These are phyloP conservation scores for Globisporangium echinulatum DNA, from an alignment of 352 stramenopile genomes.

Conservation along the genomic window DNA sequence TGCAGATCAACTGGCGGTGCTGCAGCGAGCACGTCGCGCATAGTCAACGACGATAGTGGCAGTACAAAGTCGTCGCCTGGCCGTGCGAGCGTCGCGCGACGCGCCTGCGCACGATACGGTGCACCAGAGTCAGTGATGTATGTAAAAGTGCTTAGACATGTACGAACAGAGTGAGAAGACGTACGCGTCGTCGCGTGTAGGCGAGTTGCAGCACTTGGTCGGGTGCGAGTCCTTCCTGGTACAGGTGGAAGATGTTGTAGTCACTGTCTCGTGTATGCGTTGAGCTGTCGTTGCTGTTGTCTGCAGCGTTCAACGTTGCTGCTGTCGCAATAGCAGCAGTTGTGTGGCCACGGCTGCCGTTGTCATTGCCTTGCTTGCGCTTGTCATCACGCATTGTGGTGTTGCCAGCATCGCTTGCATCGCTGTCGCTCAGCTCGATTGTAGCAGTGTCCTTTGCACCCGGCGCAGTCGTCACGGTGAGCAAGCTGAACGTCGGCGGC, in stretches of 20 bases:
- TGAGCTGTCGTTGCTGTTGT: background rate
- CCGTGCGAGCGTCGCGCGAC: constrained; percentile 10
- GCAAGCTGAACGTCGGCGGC: constrained; percentile 15
- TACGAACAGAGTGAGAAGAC: background rate
- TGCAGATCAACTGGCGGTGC: constrained; percentile 18
- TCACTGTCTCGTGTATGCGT: background rate
- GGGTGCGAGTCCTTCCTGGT: constrained; percentile 40
- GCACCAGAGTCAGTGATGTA: background rate
- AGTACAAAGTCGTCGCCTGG: constrained; percentile 49
- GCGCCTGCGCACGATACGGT: constrained; percentile 8
- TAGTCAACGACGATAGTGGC: constrained; percentile 28
- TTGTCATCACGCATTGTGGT: too few species aligned
- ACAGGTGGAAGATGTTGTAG: constrained; percentile 44
- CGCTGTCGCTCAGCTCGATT: constrained; percentile 4
- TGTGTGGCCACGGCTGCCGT: background rate
- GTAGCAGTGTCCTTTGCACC: background rate
- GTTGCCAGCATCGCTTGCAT: background rate
- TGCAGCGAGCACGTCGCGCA: constrained; percentile 30
- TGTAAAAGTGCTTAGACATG: background rate
- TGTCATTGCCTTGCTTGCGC: background rate
- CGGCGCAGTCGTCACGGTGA: constrained; percentile 2
- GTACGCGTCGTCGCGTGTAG: constrained; percentile 37
- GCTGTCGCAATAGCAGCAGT: too few species aligned
- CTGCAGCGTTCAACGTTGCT: background rate
- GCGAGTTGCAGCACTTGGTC: constrained; percentile 59